Evolutionary conservation across 2,329 filamentous ascomycete genomes (phyloP), one percentile per base, ranked within the genome.

Genomic region (Cercospora brassicicola): DNA sequence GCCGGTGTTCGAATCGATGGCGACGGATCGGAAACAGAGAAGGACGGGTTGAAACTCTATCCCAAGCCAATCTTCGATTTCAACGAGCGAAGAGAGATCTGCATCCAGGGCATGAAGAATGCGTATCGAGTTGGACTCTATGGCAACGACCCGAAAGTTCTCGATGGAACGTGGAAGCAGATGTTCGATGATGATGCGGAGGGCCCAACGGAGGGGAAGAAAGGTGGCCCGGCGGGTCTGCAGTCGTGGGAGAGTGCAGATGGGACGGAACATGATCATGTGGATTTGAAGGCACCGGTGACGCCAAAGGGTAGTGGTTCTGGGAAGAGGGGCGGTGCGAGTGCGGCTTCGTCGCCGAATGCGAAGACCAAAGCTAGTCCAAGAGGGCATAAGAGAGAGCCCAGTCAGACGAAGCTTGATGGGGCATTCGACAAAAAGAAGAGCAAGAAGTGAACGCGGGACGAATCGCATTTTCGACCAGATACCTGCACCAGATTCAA

Each of bases 1-100:
- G 91, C 90, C 66, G 86, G 88, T 0, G 89, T 91, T 62, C 76
- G 86, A 18, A 80, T 91, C 63, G 85, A 82, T 56, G 88, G 87
- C 0, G 83, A 89, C 70, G 79, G 70, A 59, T 75, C 63, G 2
- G 72, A 74, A 36, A 69, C 83, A 30, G 68, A 83, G 30, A 79
- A 77, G 36, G 79, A 83, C 3, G 80, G 83, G 26, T 79, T 84
- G 20, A 78, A 75, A 39, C 68, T 79, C 0, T 94, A 93, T 76
- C 90, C 90, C 0, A 89, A 89, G 76, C 90, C 90, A 1, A 93
- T 93, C 86, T 91, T 94, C 76, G 90, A 93, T 78, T 94, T 93
- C 75, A 77, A 81, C 18, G 84, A 87, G 76, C 81, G 88, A 72
- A 84, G 89, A 62, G 82, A 84, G 6, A 79, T 86, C 2, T 93